Evolutionary conservation across 306 rosid genomes (phyloP).

Genomic region (Pyrus communis): DNA sequence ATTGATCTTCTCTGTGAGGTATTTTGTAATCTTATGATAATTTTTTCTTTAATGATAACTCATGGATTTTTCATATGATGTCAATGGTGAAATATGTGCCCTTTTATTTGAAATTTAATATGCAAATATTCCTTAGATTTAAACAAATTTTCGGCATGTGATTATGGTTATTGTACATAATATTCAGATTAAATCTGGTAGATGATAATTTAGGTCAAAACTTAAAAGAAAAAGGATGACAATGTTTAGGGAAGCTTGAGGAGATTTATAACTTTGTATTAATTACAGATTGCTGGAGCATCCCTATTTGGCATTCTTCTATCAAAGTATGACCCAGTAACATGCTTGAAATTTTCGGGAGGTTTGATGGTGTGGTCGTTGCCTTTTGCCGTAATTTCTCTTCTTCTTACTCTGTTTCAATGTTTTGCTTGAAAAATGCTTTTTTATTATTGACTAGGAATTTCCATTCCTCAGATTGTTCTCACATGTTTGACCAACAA

Average conservation of each 20-base stretch:
- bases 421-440: neutral
- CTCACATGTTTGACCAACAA: constrained; percentile 73
- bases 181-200: neutral
- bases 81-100: constrained; percentile 6
- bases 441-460: constrained; percentile 5
- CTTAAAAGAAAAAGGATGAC: neutral
- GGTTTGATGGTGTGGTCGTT: constrained; percentile 67
- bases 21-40: constrained; percentile 9
- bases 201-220: neutral
- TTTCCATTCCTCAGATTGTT: constrained; percentile 40
- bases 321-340: constrained; percentile 73
- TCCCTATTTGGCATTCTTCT: constrained; percentile 78
- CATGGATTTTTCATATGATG: constrained; percentile 4
- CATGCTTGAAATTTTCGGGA: constrained; percentile 76
- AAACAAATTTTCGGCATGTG: neutral
- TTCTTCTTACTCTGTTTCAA: constrained; percentile 24
- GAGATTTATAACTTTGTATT: constrained; percentile 11
- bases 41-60: neutral
- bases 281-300: constrained; percentile 77
- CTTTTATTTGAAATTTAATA: neutral
- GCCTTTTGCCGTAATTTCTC: constrained; percentile 63
- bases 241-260: constrained; percentile 2
- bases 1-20: constrained; percentile 96
- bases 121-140: neutral
- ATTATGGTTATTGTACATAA: neutral